Evolutionary conservation across 441 rosid species (phyloP).

Genomic region (Eutrema salsugineum): DNA sequence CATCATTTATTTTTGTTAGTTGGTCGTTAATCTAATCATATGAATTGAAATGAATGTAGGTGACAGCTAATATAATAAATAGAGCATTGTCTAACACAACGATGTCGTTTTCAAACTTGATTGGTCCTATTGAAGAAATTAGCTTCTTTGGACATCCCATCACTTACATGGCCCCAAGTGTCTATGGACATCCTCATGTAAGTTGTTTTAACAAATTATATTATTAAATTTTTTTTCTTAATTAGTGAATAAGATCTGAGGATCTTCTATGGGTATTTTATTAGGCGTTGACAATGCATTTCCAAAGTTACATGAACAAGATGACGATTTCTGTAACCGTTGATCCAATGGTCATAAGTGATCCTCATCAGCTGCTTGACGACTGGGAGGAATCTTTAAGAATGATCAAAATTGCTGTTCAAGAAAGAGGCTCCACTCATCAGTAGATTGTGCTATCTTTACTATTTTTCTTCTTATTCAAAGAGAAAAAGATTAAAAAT

Average conservation of each 20-base stretch:
- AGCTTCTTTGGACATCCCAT: slow-evolving; percentile 66
- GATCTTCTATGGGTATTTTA: neutral
- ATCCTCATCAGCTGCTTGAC: slow-evolving; percentile 56
- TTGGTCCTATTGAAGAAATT: slow-evolving; percentile 72
- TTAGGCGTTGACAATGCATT: slow-evolving; percentile 73
- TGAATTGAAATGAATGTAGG: slow-evolving; percentile 29
- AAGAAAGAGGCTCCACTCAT: neutral
- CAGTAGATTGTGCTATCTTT: neutral
- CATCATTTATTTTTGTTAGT: neutral
- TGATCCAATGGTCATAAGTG: slow-evolving; percentile 55
- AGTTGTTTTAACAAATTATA: neutral
- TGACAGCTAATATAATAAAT: slow-evolving; percentile 34
- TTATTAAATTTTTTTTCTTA: neutral
- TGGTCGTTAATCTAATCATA: neutral
- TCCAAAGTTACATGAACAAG: slow-evolving; percentile 63
- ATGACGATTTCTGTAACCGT: slow-evolving; percentile 59
- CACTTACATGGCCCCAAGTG: slow-evolving; percentile 62
- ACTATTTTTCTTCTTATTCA: neutral
- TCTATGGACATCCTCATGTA: slow-evolving; percentile 69
- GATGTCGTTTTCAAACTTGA: slow-evolving; percentile 57
- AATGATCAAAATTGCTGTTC: slow-evolving; percentile 37
- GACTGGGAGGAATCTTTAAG: slow-evolving; percentile 54
- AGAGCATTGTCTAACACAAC: slow-evolving; percentile 51
- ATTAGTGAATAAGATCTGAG: neutral
- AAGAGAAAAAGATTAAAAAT: too few species aligned